A percentile compares a stretch with the other conserved stretches of the same genome.
These are phyloP conservation scores for Tylopilus vinaceipallidus DNA, from an alignment of 768 basidiomycete genomes.

Conservation along the genomic window DNA sequence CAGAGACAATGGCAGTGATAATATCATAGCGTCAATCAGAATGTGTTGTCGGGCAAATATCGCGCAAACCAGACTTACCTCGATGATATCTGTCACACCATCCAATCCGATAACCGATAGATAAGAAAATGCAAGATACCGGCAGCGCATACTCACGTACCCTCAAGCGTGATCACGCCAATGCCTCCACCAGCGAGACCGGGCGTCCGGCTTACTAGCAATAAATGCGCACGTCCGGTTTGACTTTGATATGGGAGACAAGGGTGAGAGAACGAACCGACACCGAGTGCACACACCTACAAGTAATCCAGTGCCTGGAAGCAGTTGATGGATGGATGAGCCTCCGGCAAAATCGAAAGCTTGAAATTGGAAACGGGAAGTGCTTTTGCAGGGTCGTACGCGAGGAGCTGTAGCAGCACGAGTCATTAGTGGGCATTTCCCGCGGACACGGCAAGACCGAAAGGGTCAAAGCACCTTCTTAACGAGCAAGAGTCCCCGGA, in stretches of 20 bases:
- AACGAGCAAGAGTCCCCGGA: conserved; percentile 78
- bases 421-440: conserved; percentile 5
- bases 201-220: conserved; percentile 82
- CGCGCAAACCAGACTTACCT: conserved; percentile 37
- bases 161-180: conserved; percentile 89
- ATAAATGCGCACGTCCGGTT: conserved; percentile 90
- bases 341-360: conserved; percentile 87
- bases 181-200: conserved; percentile 81
- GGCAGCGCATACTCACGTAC: conserved; percentile 31
- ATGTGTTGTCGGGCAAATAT: neutral
- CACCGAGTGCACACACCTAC: conserved; percentile 36
- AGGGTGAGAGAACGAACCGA: conserved; percentile 1
- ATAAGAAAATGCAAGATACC: neutral
- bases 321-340: conserved; percentile 83
- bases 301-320: conserved; percentile 95
- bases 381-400: conserved; percentile 82
- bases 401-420: conserved; percentile 56
- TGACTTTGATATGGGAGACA: conserved; percentile 75
- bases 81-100: conserved; percentile 62
- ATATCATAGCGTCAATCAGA: neutral
- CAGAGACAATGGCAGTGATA: conserved; percentile 7
- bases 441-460: neutral
- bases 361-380: conserved; percentile 73
- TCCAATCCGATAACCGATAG: neutral
- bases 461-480: conserved; percentile 58